Evolutionary conservation across 1,139 yeast species (phyloP), one percentile per base, ranked within the genome.

Genomic region (Hanseniaspora uvarum): DNA sequence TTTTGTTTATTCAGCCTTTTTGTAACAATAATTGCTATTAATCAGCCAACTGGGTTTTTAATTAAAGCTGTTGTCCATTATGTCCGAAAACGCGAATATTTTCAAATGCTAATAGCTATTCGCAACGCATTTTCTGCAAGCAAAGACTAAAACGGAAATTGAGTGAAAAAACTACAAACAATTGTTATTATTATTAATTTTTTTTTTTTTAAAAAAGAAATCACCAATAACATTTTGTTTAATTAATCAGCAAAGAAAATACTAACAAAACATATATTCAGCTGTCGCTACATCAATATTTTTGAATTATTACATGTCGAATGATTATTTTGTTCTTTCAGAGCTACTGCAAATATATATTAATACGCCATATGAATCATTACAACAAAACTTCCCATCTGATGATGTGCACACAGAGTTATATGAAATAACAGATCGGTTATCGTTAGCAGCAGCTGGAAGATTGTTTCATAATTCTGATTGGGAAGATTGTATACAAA

Each of bases 311-410:
- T n/a, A n/a, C 24, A 49, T 49, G 53, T 26, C 47, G 16, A 33
- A 19, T 26, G 53, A 49, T 11, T n/a, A 18, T 3, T 49, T 49
- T 49, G 34, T 34, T 41, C 34, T 49, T 12, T 18, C 38, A 3
- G 46, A 43, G 23, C 48, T 43, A 16, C n/a, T 50, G 14, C 40
- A 62, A 74, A 75, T 57, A 65, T 76, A 45, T 67, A 81, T 58
- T 79, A 75, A 41, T 39, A 61, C 6, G 56, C 53, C 38, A 30
- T 60, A 36, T 57, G 51, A 48, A 30, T 34, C 46, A 4, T 14
- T 43, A 4, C 53, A 50, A 23, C 23, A 16, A 10, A 34, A 26
- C 12, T 50, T 43, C 21, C 18, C 38, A n/a, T 14, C 21, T 10
- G 48, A 50, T n/a, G 33, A 37, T 33, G 30, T 41, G 19, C 28